Conservation (phyloP, 371 early-diverging fungal genomes). For the Blastocladiella emersonii region DNA sequence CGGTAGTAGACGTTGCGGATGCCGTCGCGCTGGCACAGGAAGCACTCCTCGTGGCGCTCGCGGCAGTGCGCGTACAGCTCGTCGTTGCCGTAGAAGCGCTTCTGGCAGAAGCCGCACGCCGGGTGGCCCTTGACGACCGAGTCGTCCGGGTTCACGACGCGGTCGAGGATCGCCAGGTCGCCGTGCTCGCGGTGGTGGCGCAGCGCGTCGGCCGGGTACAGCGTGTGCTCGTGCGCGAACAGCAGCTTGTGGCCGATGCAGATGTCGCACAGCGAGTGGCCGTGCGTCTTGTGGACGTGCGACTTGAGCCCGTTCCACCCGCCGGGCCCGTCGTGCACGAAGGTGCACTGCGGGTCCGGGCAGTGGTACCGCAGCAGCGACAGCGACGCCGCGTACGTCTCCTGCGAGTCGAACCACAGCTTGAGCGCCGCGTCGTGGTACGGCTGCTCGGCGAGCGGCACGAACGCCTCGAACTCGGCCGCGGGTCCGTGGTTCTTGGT, state of each 20-base stretch:
- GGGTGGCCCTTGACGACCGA: slow-evolving; percentile 77
- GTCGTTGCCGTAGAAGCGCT: slow-evolving; percentile 70
- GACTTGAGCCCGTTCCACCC: slow-evolving; percentile 70
- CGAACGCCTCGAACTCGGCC: slow-evolving; percentile 22
- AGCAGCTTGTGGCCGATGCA: slow-evolving; percentile 76
- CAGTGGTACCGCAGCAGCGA: slow-evolving; percentile 67
- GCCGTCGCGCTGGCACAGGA: slow-evolving; percentile 60
- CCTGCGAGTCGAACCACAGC: slow-evolving; percentile 57
- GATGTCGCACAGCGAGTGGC: slow-evolving; percentile 48
- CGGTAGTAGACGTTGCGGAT: slow-evolving; percentile 65
- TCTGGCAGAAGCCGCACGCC: slow-evolving; percentile 72
- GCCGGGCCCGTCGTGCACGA: slow-evolving; percentile 31
- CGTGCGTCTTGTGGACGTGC: slow-evolving; percentile 65
- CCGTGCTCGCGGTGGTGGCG: slow-evolving; percentile 55
- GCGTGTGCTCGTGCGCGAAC: slow-evolving; percentile 75
- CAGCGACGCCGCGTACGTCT: slow-evolving; percentile 55
- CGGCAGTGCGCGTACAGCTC: slow-evolving; percentile 85
- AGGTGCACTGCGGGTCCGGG: slow-evolving; percentile 55
- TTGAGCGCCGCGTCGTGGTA: slow-evolving; percentile 46
- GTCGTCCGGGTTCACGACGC: slow-evolving; percentile 32
- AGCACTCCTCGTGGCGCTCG: slow-evolving; percentile 88
- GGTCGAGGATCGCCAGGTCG: slow-evolving; percentile 27
- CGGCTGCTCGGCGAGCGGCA: slow-evolving; percentile 22
- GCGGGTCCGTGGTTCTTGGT: slow-evolving; percentile 44
- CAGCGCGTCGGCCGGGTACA: slow-evolving; percentile 54